Evolutionary conservation across 1,139 yeast species (phyloP).

Genomic region (Cylindricascospora bacillispora): DNA sequence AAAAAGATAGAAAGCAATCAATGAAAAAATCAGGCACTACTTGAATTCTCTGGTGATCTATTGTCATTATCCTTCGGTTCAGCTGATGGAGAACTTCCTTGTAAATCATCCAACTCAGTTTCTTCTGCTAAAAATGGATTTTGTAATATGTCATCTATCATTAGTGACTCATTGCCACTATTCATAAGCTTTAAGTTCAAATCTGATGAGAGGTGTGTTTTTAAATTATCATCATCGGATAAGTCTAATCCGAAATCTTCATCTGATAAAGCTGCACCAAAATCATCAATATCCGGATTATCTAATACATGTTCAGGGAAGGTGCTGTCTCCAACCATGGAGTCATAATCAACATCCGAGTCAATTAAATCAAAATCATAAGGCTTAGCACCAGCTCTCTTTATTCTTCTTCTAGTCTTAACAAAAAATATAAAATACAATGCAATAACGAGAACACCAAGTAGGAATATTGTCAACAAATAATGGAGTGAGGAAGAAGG

Average conservation of each 20-base stretch:
- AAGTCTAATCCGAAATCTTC: constrained; percentile 17
- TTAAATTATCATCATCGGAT: constrained; percentile 1
- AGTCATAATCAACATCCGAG: constrained; percentile 30
- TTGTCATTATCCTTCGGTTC: constrained; percentile 1
- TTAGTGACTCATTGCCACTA: too few species aligned
- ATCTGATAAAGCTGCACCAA: constrained; percentile 24
- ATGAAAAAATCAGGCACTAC: too few species aligned
- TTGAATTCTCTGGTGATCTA: too few species aligned
- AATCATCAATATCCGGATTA: constrained; percentile 17
- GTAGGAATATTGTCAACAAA: constrained; percentile 43
- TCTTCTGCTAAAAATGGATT: too few species aligned
- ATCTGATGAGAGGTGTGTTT: too few species aligned
- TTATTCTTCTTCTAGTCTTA: constrained; percentile 35
- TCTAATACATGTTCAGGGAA: constrained; percentile 6
- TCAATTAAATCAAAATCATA: constrained; percentile 74
- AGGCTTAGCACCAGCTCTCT: constrained; percentile 55
- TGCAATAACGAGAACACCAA: constrained; percentile 46
- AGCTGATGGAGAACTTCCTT: too few species aligned
- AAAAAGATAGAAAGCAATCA: too few species aligned
- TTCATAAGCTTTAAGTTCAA: too few species aligned
- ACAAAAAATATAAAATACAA: constrained; percentile 37
- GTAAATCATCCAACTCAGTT: too few species aligned
- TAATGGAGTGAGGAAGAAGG: constrained; percentile 28
- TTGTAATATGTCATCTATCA: too few species aligned
- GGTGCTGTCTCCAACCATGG: constrained; percentile 15